Evolutionary conservation across 1,284 basidiomycete genomes (phyloP).

Genomic region (Papiliotrema flavescens): DNA sequence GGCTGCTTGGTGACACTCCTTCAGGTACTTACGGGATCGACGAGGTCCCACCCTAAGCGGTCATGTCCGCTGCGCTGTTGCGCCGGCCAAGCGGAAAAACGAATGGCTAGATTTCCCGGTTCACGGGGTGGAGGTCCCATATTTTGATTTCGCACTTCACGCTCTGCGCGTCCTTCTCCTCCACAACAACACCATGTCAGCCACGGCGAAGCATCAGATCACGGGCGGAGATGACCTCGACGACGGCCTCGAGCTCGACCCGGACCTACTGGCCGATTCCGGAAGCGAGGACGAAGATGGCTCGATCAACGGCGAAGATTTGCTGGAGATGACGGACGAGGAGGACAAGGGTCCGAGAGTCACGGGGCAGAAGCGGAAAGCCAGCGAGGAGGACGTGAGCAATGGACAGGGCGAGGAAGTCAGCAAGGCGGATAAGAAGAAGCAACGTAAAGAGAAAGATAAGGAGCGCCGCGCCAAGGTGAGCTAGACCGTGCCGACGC

Average conservation of each 20-base stretch:
- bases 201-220: background rate
- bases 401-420: slow-evolving; percentile 7
- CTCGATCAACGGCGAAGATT: slow-evolving; percentile 5
- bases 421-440: slow-evolving; percentile 9
- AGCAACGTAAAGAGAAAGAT: slow-evolving; percentile 28
- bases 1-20: too few species aligned
- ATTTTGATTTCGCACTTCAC: slow-evolving; percentile 1
- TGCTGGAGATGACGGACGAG: slow-evolving; percentile 8
- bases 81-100: background rate
- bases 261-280: slow-evolving; percentile 9
- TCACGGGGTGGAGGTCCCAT: slow-evolving; percentile 3
- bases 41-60: background rate
- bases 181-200: slow-evolving; percentile 2
- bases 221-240: slow-evolving; percentile 35
- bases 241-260: slow-evolving; percentile 21
- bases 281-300: slow-evolving; percentile 20
- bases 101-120: too few species aligned
- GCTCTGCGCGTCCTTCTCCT: background rate
- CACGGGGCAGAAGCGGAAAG: slow-evolving; percentile 10
- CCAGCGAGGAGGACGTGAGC: slow-evolving; percentile 1
- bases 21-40: too few species aligned
- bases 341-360: background rate
- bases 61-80: background rate
- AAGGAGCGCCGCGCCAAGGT: slow-evolving; percentile 29
- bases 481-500: slow-evolving; percentile 2